These are phyloP conservation scores for Podospora tetraspora DNA, from an alignment of 495 filamentous ascomycete species.

Conservation along the genomic window DNA sequence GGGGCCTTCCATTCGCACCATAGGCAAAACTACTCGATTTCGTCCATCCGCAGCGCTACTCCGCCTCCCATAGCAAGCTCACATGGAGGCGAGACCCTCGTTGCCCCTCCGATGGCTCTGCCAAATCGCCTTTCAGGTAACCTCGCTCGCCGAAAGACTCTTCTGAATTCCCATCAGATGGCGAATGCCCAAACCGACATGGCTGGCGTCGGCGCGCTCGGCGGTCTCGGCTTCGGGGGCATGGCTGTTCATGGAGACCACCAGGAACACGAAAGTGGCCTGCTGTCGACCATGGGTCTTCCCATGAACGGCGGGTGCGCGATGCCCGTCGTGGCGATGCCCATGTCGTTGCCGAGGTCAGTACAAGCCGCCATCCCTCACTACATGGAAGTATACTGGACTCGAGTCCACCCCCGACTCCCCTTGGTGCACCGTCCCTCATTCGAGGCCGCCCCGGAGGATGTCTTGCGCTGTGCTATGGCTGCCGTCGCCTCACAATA, in stretches of 20 bases:
- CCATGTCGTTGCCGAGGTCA: slow-evolving; percentile 29
- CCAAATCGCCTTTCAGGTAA: slow-evolving; percentile 14
- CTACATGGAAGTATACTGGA: slow-evolving; percentile 45
- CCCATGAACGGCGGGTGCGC: slow-evolving; percentile 18
- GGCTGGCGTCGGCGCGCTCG: slow-evolving; percentile 16
- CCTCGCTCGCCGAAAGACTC: background rate
- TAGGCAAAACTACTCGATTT: slow-evolving; percentile 23
- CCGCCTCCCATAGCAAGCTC: slow-evolving; percentile 39
- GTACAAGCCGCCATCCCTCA: slow-evolving; percentile 31
- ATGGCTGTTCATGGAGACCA: slow-evolving; percentile 10
- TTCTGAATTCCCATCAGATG: slow-evolving; percentile 15
- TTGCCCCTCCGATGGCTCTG: slow-evolving; percentile 28
- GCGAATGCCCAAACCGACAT: slow-evolving; percentile 14
- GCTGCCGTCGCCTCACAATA: slow-evolving; percentile 46
- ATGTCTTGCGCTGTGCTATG: slow-evolving; percentile 44
- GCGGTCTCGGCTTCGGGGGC: slow-evolving; percentile 14
- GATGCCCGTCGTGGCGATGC: slow-evolving; percentile 27
- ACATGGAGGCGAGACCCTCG: slow-evolving; percentile 37
- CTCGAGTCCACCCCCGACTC: slow-evolving; percentile 35
- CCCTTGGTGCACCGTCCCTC: slow-evolving; percentile 41
- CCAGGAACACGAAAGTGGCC: slow-evolving; percentile 14
- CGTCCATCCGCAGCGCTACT: slow-evolving; percentile 40
- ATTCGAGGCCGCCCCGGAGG: slow-evolving; percentile 35
- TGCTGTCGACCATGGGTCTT: slow-evolving; percentile 31
- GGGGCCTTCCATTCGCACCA: slow-evolving; percentile 17